These are phyloP conservation scores for Rugonectria rugulosa DNA, from an alignment of 2,329 filamentous ascomycete genomes.

Conservation along the genomic window DNA sequence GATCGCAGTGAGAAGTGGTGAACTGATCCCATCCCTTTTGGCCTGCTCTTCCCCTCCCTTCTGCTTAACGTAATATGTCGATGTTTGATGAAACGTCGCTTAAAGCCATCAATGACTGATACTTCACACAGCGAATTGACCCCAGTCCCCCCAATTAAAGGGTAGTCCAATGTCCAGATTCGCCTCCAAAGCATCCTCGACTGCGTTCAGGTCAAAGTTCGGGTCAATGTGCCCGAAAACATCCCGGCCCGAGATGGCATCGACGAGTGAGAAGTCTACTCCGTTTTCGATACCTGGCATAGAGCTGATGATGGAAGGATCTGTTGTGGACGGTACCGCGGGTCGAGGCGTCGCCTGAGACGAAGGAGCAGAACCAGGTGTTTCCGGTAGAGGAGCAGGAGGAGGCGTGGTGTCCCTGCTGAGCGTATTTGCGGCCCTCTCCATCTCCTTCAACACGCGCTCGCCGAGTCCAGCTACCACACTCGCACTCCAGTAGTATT, in stretches of 20 bases:
- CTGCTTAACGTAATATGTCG: too few species aligned
- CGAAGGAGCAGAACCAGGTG: constrained; percentile 29
- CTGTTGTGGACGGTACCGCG: constrained; percentile 30
- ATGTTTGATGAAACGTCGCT: too few species aligned
- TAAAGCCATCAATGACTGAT: not conserved
- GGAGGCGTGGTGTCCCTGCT: constrained; percentile 44
- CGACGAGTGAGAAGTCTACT: constrained; percentile 52
- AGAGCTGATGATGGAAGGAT: constrained; percentile 38
- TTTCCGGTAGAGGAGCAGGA: constrained; percentile 34
- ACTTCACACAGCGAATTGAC: constrained; percentile 45
- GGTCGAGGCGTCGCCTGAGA: constrained; percentile 20
- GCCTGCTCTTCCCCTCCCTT: too few species aligned
- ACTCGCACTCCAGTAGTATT: constrained; percentile 64
- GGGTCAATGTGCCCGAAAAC: constrained; percentile 64
- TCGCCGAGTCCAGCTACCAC: constrained; percentile 64
- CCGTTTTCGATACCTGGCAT: constrained; percentile 42
- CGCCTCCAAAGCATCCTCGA: constrained; percentile 62
- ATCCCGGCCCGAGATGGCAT: constrained; percentile 57
- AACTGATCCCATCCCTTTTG: not conserved
- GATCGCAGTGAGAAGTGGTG: not conserved
- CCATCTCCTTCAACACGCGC: constrained; percentile 63
- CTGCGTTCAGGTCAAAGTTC: constrained; percentile 60
- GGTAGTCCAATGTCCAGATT: constrained; percentile 63
- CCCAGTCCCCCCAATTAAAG: constrained; percentile 59
- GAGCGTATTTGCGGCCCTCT: constrained; percentile 58